These are phyloP conservation scores for Gentiana straminea DNA, from an alignment of 257 asterid genomes.

Conservation along the genomic window DNA sequence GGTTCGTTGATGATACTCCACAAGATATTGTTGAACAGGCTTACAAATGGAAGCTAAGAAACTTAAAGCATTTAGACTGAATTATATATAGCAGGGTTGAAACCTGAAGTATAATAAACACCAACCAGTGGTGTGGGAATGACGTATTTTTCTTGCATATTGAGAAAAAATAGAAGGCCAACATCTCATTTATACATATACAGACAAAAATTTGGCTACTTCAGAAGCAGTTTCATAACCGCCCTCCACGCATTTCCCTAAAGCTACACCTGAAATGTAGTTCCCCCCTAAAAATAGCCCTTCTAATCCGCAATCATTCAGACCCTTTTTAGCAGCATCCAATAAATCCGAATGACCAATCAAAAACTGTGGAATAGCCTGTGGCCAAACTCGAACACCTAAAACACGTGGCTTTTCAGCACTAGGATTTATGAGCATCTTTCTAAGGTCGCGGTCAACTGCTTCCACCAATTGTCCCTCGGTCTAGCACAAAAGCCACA, in stretches of 20 bases:
- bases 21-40: too few species aligned
- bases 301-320: slow-evolving; percentile 39
- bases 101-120: too few species aligned
- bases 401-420: slow-evolving; percentile 62
- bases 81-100: too few species aligned
- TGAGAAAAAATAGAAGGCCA: too few species aligned
- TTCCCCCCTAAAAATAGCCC: slow-evolving; percentile 91
- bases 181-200: slow-evolving; percentile 22
- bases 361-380: slow-evolving; percentile 89
- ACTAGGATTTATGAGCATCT: slow-evolving; percentile 62
- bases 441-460: slow-evolving; percentile 91
- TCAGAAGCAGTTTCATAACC: slow-evolving; percentile 75
- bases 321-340: slow-evolving; percentile 51
- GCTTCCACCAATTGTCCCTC: slow-evolving; percentile 81
- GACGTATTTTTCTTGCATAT: too few species aligned
- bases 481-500: slow-evolving; percentile 31
- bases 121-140: too few species aligned
- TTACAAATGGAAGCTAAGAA: too few species aligned
- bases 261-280: slow-evolving; percentile 82
- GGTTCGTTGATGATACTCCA: too few species aligned
- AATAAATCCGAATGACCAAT: slow-evolving; percentile 77
- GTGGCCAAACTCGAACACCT: slow-evolving; percentile 87
- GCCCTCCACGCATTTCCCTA: slow-evolving; percentile 94
- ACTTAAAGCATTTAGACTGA: too few species aligned
- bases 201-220: slow-evolving; percentile 48